Percentiles rank a stretch among this genome's conserved stretches.
Conservation (phyloP, 495 filamentous ascomycete species). For the Glutinoglossum americanum region DNA sequence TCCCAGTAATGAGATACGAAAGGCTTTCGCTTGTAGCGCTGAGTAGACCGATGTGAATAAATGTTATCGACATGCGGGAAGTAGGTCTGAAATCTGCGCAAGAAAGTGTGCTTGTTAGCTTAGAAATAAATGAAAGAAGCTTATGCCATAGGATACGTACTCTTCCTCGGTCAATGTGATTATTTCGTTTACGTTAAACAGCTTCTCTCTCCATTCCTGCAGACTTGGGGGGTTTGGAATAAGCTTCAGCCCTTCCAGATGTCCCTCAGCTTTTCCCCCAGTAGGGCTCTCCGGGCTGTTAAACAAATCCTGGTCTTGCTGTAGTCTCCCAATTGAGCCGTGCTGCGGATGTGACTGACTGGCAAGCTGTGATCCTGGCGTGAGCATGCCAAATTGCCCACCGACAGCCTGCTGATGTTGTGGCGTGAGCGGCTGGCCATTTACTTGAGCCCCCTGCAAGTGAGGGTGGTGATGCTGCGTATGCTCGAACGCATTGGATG, state of each 20-base stretch:
- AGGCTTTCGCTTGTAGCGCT: conserved; percentile 64
- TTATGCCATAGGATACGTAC: conserved; percentile 25
- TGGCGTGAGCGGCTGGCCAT: conserved; percentile 1
- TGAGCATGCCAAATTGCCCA: not conserved
- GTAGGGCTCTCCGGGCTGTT: not conserved
- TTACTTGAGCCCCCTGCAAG: not conserved
- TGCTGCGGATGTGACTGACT: not conserved
- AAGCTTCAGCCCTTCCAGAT: conserved; percentile 21
- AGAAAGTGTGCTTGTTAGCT: not conserved
- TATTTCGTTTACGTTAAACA: conserved; percentile 58
- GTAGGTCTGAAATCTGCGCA: conserved; percentile 56
- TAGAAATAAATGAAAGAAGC: not conserved
- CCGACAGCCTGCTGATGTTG: not conserved
- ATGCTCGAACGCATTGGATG: not conserved
- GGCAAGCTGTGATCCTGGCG: not conserved
- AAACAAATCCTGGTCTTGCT: not conserved
- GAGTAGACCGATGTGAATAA: conserved; percentile 76
- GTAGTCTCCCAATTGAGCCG: not conserved
- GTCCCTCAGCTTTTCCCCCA: not conserved
- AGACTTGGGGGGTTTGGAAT: conserved; percentile 48
- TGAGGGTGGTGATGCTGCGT: not conserved
- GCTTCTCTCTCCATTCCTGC: conserved; percentile 45
- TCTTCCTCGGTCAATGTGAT: conserved; percentile 61
- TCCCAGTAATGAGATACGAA: conserved; percentile 81
- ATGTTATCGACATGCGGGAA: conserved; percentile 85